These are phyloP conservation scores for Phytopythium aichiense DNA, from an alignment of 352 stramenopile genomes.

Conservation along the genomic window DNA sequence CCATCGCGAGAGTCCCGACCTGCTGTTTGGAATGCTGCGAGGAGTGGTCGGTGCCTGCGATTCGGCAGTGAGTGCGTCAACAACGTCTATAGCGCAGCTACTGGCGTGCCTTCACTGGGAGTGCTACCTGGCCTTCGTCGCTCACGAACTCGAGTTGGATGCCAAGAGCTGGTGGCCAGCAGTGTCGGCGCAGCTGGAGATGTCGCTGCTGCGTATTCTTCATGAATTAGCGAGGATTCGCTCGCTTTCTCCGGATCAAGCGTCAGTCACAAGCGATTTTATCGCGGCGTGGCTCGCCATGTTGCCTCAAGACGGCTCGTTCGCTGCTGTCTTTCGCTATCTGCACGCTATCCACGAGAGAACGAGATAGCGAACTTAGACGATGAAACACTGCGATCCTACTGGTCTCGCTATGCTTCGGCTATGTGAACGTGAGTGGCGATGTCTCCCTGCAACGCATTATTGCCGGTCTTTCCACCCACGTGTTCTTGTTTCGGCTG, in stretches of 20 bases:
- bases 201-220: conserved; percentile 30
- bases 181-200: conserved; percentile 22
- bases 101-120: conserved; percentile 34
- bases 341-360: not conserved
- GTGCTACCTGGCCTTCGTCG: conserved; percentile 20
- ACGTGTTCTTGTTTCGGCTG: no score
- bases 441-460: no score
- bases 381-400: no score
- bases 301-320: conserved; percentile 3
- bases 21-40: conserved; percentile 21
- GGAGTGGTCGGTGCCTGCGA: conserved; percentile 24
- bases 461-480: no score
- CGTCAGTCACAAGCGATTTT: conserved; percentile 22
- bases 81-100: conserved; percentile 13
- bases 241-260: conserved; percentile 4
- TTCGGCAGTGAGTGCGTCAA: conserved; percentile 15
- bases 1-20: not conserved
- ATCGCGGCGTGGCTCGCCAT: conserved; percentile 28
- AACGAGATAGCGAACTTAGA: not conserved
- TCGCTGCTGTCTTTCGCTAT: conserved; percentile 22
- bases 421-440: no score
- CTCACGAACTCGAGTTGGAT: conserved; percentile 12
- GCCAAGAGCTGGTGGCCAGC: conserved; percentile 3
- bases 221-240: conserved; percentile 18
- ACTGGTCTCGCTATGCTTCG: no score